Percentiles rank a stretch among this genome's conserved stretches.
Conservation (phyloP, 2,329 filamentous ascomycete genomes). For the Neurospora sp. region DNA sequence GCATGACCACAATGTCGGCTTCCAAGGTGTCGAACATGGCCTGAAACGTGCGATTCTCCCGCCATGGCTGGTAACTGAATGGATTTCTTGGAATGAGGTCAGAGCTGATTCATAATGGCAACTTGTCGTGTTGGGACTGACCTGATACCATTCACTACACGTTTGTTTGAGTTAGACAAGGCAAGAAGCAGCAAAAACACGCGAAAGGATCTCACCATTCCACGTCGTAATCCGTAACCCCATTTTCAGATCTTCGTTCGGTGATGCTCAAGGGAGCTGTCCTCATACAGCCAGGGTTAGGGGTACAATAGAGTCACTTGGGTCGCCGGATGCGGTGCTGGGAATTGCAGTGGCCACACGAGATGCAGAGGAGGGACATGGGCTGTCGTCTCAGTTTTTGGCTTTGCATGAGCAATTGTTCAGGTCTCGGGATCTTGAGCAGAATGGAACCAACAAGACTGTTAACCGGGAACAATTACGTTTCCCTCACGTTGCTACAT, state of each 20-base stretch:
- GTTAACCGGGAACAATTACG: too few relatives aligned
- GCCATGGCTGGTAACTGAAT: slow-evolving; percentile 78
- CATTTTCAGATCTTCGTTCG: slow-evolving; percentile 34
- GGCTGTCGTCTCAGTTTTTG: neutral
- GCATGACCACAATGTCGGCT: slow-evolving; percentile 87
- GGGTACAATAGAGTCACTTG: neutral
- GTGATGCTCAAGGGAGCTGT: neutral
- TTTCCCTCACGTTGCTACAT: neutral
- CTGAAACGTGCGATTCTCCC: slow-evolving; percentile 60
- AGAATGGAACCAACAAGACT: too few relatives aligned
- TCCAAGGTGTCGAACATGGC: slow-evolving; percentile 92
- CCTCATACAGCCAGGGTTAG: neutral
- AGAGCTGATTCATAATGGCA: neutral
- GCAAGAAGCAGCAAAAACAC: neutral
- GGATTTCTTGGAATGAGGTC: slow-evolving; percentile 49
- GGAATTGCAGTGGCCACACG: neutral
- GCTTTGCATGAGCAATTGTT: neutral
- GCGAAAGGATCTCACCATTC: slow-evolving; percentile 52
- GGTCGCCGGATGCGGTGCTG: neutral
- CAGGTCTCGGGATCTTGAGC: neutral
- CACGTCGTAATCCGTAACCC: slow-evolving; percentile 73
- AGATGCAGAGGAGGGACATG: neutral
- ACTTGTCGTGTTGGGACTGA: neutral
- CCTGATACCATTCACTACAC: slow-evolving; percentile 72
- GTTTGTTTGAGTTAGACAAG: neutral